Base-by-base conservation (phyloP, 208 protist species). In the Trichomonas gallinae region DNA sequence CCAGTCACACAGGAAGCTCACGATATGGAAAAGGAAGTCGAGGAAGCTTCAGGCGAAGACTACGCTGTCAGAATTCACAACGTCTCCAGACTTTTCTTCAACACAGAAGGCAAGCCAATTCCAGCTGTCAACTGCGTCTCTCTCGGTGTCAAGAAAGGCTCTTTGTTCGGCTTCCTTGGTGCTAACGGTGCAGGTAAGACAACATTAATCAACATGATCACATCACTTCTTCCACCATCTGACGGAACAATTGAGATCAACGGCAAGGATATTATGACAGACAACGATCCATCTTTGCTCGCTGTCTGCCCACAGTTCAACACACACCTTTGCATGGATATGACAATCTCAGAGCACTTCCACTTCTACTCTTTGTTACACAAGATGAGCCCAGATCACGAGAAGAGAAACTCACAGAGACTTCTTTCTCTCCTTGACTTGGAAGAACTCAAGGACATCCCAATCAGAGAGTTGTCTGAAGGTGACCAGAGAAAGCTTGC, bases 201-300 rank as follows among this genome's bases (percentile, higher is more conserved):
- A 23, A 96, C 89, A 21, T 10, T 72, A 9, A 96, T 96, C 46
- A 96, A 72, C 23, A 96, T 96, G 89, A 63, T 97, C 15, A 97
- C 97, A 34, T 96, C 96, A 38, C 34, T 88, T 4, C 34, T 97
- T 13, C 51, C 88, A 34, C 31, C 58, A 34, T 93, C 96, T 21
- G 89, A 83, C 26, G 97, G 97, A n/a, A 72, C 44, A 36, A 72
- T 96, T 83, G 44, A 96, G 44, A 81, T 96, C 11, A 96, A 96
- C 31, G 89, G 46, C 8, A 38, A 46, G 23, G 49, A 72, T 23
- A 96, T 96, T 13, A 42, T n/a, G 13, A 26, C 31, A 9, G 23
- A 46, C 0, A 96, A 96, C 36, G 49, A 51, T 72, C 46, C 49
- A 42, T 36, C 46, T 42, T 8, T 23, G 0, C 15, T 51, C 0